Base-by-base conservation (phyloP, 768 basidiomycete species). In the Suillus spraguei region DNA sequence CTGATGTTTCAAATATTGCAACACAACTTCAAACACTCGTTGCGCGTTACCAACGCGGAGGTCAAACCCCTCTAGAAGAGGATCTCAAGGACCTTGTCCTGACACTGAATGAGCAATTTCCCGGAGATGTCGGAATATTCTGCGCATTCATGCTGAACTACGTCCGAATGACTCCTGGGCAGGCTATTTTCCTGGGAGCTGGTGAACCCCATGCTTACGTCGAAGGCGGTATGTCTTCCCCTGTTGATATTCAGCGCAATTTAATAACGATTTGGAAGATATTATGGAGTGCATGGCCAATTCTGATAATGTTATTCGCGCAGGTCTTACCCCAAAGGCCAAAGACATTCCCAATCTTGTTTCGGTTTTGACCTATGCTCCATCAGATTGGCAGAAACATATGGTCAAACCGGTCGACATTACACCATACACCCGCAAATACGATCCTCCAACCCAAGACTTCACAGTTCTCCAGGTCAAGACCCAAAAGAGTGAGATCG, bases 271-370 rank as follows among this genome's bases (percentile, higher is more conserved):
- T 41, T 13, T 20, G 46, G 5, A 70, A 97, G 97, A 99, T 72
- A 96, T 96, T 76, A 94, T 99, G 72, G 97, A 99, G 73, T 97
- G 95, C 79, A 99, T 99, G 96, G 97, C 97, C 32, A 96, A 96
- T 65, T 96, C 94, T 0, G 97, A 99, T 79, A 99, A 99, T 75
- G 97, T 99, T 75, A 96, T 99, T 67, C 93, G 97, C 38, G 97
- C 97, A 8, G 97, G 97, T 16, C 87, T 99, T 46, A 99, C 97
- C 0, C 97, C 97, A 2, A 99, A 99, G 77, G 84, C 94, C 38
- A 89, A 97, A 60, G 97, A 99, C 74, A 88, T 99, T 41, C 87
- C 89, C 11, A 98, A 97, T 66, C 87, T 99, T 49, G 82, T 97
- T 63, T 81, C 85, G 5, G 90, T 91, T 66, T 84, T 99, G 64